Percentiles rank a stretch among this genome's conserved stretches.
phyloP scores from a whole-genome alignment of 75 land plant species.

The Adiantum capillusveneris region DNA sequence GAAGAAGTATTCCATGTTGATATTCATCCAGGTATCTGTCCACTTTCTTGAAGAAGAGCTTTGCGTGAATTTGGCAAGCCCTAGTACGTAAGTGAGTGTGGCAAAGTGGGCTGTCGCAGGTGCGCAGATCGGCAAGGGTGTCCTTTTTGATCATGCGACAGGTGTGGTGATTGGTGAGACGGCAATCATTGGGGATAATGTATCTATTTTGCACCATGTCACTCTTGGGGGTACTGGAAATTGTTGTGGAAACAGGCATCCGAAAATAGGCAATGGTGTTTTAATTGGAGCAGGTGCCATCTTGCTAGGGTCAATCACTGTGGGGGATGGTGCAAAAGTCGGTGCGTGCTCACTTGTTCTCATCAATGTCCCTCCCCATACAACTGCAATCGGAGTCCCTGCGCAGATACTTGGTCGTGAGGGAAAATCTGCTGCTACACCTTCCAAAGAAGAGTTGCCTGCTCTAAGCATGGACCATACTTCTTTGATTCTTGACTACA shows the following conservation, averaged over 20 bases:
- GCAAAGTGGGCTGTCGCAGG: conserved; percentile 33
- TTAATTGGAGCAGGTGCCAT: conserved; percentile 73
- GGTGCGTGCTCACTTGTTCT: conserved; percentile 64
- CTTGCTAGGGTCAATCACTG: conserved; percentile 44
- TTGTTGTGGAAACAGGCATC: conserved; percentile 16
- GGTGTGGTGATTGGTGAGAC: conserved; percentile 44
- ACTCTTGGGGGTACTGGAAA: conserved; percentile 36
- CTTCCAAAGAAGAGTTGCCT: conserved; percentile 34
- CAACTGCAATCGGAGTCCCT: conserved; percentile 70
- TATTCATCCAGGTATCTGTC: conserved; percentile 27
- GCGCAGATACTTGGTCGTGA: conserved; percentile 45
- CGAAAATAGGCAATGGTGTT: conserved; percentile 66
- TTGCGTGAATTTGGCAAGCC: too few relatives aligned
- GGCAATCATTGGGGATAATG: conserved; percentile 34
- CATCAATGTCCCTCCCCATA: conserved; percentile 61
- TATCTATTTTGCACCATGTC: conserved; percentile 34
- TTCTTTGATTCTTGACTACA: conserved; percentile 28
- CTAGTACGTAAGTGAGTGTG: conserved; percentile 49
- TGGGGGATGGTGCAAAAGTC: conserved; percentile 72
- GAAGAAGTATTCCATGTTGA: conserved; percentile 17
- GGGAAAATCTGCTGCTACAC: conserved; percentile 35
- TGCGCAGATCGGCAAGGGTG: conserved; percentile 29
- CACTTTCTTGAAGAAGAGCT: too few relatives aligned
- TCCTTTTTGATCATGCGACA: conserved; percentile 34
- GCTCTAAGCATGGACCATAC: conserved; percentile 67